Evolutionary conservation across 2,329 filamentous ascomycete species (phyloP), one percentile per base, ranked within the genome.

Genomic region (Byssochlamys sp.): DNA sequence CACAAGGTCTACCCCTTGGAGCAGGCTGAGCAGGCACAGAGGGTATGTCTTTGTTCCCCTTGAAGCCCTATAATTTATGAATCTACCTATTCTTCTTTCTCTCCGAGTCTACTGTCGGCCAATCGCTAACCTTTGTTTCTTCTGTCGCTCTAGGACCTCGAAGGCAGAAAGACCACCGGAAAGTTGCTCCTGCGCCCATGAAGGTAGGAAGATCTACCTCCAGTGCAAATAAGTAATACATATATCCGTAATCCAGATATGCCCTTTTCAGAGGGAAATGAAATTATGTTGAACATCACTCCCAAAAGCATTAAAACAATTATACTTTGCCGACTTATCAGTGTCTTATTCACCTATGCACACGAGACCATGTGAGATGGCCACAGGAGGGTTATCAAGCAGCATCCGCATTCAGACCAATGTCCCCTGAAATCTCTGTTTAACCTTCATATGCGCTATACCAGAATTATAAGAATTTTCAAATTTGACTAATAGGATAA

Each of bases 91-190:
- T 48, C 27, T 59, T 31, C 35, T 19, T 39, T 49, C 5, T 51
- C 59, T 49, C 5, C 39, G 6, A 19, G 7, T n/a, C 27, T 10
- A 29, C 52, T 24, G 24, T 54, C 31, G 5, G 51, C 45, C 53
- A n/a, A 39, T 52, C 45, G 6, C 54, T 62, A 52, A 61, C 33
- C 2, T 6, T 48, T 19, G 1, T 53, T 31, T 39, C 12, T 45
- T 6, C 29, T 26, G 10, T 14, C 25, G 19, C 25, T 54, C 55
- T 60, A 81, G 70, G 90, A 96, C 71, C 80, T 96, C 51, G 88
- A 95, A 74, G 82, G 88, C 49, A 80, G 91, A 65, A 89, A 87
- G 78, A 94, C 90, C 1, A 89, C 84, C 10, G 91, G 91, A 19
- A 96, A 96, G 78, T 73, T 95, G 61, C 71, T 96, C 57, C 71